Conservation (phyloP, 257 asterid genomes). For the Solanum paucissectum region DNA sequence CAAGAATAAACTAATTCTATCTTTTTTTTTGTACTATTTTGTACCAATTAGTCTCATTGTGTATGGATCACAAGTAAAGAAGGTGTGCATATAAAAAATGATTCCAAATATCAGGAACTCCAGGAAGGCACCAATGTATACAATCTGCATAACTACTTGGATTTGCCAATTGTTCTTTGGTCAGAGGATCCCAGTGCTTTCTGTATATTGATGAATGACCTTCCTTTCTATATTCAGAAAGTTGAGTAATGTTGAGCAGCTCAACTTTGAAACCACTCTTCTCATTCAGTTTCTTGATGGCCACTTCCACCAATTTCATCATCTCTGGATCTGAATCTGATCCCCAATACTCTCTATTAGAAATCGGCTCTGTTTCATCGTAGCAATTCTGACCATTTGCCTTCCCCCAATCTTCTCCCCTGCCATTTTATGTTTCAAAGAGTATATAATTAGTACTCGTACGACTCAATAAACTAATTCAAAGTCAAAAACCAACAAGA, state of each 20-base stretch:
- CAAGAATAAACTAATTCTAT: background rate
- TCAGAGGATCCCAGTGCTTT: slow-evolving; percentile 14
- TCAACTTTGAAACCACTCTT: slow-evolving; percentile 28
- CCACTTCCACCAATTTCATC: slow-evolving; percentile 32
- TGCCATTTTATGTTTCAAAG: background rate
- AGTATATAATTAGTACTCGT: background rate
- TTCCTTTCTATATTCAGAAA: slow-evolving; percentile 57
- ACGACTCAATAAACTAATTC: background rate
- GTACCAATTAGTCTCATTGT: background rate
- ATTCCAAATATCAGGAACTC: slow-evolving; percentile 83
- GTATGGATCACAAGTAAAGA: slow-evolving; percentile 10
- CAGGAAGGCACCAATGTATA: slow-evolving; percentile 77
- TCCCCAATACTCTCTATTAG: slow-evolving; percentile 23
- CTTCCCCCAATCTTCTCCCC: slow-evolving; percentile 32
- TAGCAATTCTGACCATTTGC: slow-evolving; percentile 26
- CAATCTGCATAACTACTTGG: slow-evolving; percentile 46
- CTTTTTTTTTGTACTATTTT: no score
- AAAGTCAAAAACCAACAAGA: background rate
- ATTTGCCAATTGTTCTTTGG: slow-evolving; percentile 19
- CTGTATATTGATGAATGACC: slow-evolving; percentile 48
- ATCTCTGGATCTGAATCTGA: slow-evolving; percentile 20
- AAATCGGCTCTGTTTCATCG: slow-evolving; percentile 29
- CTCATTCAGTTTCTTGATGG: slow-evolving; percentile 16
- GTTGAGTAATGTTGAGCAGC: slow-evolving; percentile 47
- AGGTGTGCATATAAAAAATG: slow-evolving; percentile 39